phyloP scores from a whole-genome alignment of 2,329 filamentous ascomycete genomes.

The Sarocladiaceae sp. region DNA sequence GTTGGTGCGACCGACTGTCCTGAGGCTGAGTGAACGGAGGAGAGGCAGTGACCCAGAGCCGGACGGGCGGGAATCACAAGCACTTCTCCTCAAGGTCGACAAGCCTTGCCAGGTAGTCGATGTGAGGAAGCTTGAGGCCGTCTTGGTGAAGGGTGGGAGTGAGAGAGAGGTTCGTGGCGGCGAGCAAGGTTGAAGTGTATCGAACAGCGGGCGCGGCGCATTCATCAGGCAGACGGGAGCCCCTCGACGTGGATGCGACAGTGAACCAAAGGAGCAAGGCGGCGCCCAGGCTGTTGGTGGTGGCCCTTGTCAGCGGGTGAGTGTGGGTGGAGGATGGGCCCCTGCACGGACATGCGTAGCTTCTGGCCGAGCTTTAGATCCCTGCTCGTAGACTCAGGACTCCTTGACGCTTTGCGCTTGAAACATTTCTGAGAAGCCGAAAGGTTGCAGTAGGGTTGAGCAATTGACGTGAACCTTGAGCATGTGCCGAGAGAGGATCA shows the following conservation, averaged over 20 bases:
- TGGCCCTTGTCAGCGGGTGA: neutral
- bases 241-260: slow-evolving; percentile 7
- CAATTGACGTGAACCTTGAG: no score
- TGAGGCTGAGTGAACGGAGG: neutral
- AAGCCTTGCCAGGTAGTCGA: neutral
- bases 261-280: slow-evolving; percentile 6
- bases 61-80: neutral
- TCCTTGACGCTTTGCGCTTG: no score
- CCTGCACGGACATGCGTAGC: slow-evolving; percentile 4
- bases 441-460: no score
- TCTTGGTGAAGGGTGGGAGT: neutral
- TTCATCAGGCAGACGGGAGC: slow-evolving; percentile 6
- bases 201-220: slow-evolving; percentile 5
- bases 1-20: neutral
- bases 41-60: neutral
- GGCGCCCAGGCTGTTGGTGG: slow-evolving; percentile 8
- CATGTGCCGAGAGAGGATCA: no score
- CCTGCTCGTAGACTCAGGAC: no score
- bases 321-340: neutral
- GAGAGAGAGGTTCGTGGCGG: neutral
- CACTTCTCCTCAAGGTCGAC: slow-evolving; percentile 7
- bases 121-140: neutral
- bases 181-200: slow-evolving; percentile 1
- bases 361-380: neutral
- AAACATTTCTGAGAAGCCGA: no score